Conservation (phyloP, 441 rosid genomes). For the Erodium moschatum region DNA sequence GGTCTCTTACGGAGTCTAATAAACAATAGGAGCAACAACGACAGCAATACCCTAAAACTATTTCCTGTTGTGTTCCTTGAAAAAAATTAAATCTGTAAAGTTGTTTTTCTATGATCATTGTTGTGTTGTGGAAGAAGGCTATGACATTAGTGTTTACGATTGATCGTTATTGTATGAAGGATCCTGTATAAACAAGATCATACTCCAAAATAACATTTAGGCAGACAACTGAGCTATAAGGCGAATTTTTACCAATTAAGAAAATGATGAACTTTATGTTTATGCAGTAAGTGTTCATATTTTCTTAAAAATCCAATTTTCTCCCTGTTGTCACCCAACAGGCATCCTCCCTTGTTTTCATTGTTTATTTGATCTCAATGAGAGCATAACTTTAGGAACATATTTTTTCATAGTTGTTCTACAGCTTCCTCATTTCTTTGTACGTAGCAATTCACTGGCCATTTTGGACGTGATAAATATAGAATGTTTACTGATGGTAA, state of each 20-base stretch:
- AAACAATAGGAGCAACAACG: background rate
- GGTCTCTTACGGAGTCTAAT: background rate
- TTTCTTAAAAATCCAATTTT: background rate
- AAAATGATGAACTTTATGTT: background rate
- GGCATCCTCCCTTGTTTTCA: background rate
- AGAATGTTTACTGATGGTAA: background rate
- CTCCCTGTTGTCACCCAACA: background rate
- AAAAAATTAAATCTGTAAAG: background rate
- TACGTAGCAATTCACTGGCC: background rate
- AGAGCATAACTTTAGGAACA: background rate
- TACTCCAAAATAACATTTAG: background rate
- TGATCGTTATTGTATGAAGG: background rate
- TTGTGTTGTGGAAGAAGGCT: background rate
- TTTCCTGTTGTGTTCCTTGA: background rate
- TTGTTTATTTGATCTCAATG: background rate
- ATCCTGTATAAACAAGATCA: conserved; percentile 8
- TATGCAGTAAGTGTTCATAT: conserved; percentile 7
- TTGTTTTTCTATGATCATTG: background rate
- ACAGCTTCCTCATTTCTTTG: background rate
- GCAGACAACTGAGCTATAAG: conserved; percentile 1
- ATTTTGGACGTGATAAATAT: background rate
- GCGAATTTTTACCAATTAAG: background rate
- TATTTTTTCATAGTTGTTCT: background rate
- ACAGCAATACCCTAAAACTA: background rate
- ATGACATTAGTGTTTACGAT: background rate